These are phyloP conservation scores for Paracoccidioides brasiliensis DNA, from an alignment of 2,329 filamentous ascomycete species.

Conservation along the genomic window DNA sequence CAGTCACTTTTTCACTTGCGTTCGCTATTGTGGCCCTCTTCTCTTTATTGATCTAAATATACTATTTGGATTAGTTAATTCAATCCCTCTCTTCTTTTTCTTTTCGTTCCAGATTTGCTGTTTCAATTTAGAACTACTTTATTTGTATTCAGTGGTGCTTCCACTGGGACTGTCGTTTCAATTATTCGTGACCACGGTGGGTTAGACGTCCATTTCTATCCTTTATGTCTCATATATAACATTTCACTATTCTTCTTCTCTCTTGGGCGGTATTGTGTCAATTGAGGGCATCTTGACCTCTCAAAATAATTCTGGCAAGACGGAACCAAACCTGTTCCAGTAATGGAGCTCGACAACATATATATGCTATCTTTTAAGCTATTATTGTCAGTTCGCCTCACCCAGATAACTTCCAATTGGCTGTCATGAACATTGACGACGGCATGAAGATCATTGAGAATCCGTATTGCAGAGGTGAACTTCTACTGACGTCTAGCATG, in stretches of 20 bases:
- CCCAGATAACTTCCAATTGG: background rate
- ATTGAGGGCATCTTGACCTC: constrained; percentile 4
- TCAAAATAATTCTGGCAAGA: background rate
- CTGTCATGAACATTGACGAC: background rate
- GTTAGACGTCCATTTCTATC: background rate
- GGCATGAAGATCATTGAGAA: background rate
- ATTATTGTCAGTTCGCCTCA: constrained; percentile 10
- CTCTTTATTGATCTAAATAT: constrained; percentile 1
- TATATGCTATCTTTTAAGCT: constrained; percentile 11
- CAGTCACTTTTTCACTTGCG: constrained; percentile 5
- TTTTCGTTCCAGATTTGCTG: background rate
- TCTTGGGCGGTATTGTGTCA: constrained; percentile 3
- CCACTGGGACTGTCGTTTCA: constrained; percentile 8
- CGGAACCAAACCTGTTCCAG: background rate
- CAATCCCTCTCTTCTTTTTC: background rate
- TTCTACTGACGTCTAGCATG: background rate
- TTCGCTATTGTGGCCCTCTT: background rate
- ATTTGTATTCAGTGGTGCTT: constrained; percentile 4
- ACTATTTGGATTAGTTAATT: constrained; percentile 3
- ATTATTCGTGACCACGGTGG: background rate
- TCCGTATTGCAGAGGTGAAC: background rate
- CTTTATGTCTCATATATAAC: constrained; percentile 3
- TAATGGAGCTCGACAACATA: constrained; percentile 10
- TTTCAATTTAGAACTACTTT: background rate
- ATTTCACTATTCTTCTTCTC: constrained; percentile 1